Evolutionary conservation across 208 protist genomes (phyloP).

Genomic region (Leishmania gerbilli): DNA sequence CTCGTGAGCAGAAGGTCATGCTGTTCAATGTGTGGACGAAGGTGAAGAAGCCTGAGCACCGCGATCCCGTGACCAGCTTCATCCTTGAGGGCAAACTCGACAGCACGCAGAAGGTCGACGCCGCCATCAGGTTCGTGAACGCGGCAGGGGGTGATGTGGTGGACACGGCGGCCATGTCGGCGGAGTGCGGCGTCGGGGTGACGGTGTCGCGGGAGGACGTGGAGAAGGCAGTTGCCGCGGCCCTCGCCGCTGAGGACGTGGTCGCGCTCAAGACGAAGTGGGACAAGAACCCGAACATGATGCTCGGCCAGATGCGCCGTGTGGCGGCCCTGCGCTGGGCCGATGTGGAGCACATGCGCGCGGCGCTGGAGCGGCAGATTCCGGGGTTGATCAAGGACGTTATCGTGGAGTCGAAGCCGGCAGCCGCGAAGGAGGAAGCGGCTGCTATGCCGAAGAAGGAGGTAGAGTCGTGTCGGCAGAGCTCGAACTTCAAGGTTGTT

Average conservation of each 20-base stretch:
- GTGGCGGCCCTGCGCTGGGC: conserved; percentile 78
- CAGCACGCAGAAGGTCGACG: conserved; percentile 86
- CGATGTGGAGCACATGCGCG: conserved; percentile 64
- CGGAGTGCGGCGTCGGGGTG: conserved; percentile 81
- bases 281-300: conserved; percentile 84
- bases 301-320: conserved; percentile 84
- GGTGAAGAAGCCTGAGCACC: conserved; percentile 71
- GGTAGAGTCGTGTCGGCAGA: conserved; percentile 55
- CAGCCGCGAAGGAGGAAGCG: conserved; percentile 8
- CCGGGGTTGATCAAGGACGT: conserved; percentile 67
- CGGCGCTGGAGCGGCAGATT: conserved; percentile 63
- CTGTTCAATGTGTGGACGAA: conserved; percentile 87
- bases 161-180: conserved; percentile 51
- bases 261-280: conserved; percentile 62
- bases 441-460: conserved; percentile 35
- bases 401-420: conserved; percentile 22
- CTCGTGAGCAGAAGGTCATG: conserved; percentile 87
- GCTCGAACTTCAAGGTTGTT: conserved; percentile 52
- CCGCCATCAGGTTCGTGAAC: conserved; percentile 80
- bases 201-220: conserved; percentile 57
- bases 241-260: conserved; percentile 56
- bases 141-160: conserved; percentile 42
- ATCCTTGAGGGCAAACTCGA: conserved; percentile 67
- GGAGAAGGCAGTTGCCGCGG: conserved; percentile 47
- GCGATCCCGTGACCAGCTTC: conserved; percentile 67